A percentile compares a stretch with the other conserved stretches of the same genome.
phyloP scores from a whole-genome alignment of 2,329 filamentous ascomycete species.

The Apiospora arundinis region DNA sequence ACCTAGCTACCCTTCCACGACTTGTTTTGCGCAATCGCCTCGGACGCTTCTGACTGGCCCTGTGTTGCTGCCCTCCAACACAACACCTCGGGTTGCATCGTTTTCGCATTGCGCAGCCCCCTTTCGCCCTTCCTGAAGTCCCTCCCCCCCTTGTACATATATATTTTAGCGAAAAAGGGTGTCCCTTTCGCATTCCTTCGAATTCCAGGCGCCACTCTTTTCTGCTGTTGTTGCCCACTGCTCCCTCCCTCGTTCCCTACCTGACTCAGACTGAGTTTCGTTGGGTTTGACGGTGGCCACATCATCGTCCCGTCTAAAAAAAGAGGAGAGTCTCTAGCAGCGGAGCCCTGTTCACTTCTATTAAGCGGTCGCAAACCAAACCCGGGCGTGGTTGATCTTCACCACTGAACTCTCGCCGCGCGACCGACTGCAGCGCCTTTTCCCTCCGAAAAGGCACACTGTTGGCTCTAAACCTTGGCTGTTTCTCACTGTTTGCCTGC shows the following conservation, averaged over 20 bases:
- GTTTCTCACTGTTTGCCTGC: conserved; percentile 1
- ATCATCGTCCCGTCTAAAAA: conserved; percentile 34
- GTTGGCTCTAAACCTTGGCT: too few relatives aligned
- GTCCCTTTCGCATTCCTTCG: conserved; percentile 29
- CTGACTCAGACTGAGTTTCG: conserved; percentile 44
- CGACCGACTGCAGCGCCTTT: conserved; percentile 7
- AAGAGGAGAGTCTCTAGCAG: neutral
- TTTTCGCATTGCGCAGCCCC: conserved; percentile 26
- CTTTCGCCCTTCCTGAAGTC: conserved; percentile 26
- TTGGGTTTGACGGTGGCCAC: conserved; percentile 43
- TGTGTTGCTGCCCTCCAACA: conserved; percentile 14
- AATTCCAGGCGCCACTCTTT: conserved; percentile 25
- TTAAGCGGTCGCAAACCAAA: conserved; percentile 15
- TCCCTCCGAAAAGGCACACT: neutral
- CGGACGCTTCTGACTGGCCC: neutral
- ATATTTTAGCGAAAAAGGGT: conserved; percentile 15
- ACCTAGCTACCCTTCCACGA: neutral
- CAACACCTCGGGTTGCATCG: conserved; percentile 18
- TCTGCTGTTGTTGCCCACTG: conserved; percentile 23
- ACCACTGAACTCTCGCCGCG: conserved; percentile 15
- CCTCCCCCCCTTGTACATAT: conserved; percentile 17
- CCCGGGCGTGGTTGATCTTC: neutral
- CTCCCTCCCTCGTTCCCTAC: conserved; percentile 24
- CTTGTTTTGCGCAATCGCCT: neutral
- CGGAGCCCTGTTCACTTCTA: conserved; percentile 13